phyloP scores from a whole-genome alignment of 495 filamentous ascomycete genomes.

The Tuber magnatum region DNA sequence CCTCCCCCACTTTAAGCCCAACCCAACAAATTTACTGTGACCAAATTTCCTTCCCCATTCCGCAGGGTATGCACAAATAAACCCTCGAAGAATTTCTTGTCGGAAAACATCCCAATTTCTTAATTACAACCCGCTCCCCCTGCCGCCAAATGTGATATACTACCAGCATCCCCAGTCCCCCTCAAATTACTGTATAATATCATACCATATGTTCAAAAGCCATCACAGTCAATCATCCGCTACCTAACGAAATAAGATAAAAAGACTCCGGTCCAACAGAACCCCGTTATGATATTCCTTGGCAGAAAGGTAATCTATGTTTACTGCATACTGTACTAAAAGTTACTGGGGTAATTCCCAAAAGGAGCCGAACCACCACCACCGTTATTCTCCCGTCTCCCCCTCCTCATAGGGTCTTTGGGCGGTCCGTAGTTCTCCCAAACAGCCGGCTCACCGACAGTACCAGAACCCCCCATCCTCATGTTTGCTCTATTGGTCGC shows the following conservation, averaged over 20 bases:
- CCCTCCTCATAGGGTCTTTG: constrained; percentile 15
- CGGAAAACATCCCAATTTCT: neutral
- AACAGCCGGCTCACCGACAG: constrained; percentile 5
- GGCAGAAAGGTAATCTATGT: neutral
- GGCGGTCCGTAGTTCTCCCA: constrained; percentile 4
- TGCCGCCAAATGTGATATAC: too few species aligned
- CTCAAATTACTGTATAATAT: neutral
- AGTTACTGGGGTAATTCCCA: constrained; percentile 18
- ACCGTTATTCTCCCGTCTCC: constrained; percentile 14
- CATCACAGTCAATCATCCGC: constrained; percentile 4
- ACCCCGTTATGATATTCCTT: neutral
- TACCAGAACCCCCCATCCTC: constrained; percentile 17
- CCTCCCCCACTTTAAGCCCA: neutral
- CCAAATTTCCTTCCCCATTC: too few species aligned
- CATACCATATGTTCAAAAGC: neutral
- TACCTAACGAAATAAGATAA: neutral
- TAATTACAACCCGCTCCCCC: neutral
- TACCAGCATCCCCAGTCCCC: neutral
- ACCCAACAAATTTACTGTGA: too few species aligned
- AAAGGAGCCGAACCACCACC: constrained; percentile 11
- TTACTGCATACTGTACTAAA: constrained; percentile 24
- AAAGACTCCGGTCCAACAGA: neutral
- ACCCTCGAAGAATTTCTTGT: neutral
- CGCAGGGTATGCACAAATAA: neutral
- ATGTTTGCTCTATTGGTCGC: constrained; percentile 40